Percentiles rank a stretch among this genome's conserved stretches.
These are phyloP conservation scores for Aspergillus hortae DNA, from an alignment of 2,329 filamentous ascomycete genomes.

Conservation along the genomic window DNA sequence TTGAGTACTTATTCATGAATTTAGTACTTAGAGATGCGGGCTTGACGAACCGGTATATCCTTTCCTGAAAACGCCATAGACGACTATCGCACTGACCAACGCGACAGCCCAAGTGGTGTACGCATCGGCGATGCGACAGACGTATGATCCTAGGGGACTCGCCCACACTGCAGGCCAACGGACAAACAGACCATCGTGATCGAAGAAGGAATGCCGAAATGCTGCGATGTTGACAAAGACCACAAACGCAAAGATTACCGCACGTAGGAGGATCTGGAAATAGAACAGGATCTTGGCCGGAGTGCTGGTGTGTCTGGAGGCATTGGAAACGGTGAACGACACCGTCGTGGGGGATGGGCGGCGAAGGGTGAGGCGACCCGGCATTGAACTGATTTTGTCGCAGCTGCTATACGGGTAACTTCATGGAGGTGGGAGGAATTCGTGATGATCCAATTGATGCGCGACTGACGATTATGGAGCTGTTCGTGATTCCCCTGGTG, in stretches of 20 bases:
- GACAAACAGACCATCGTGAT: conserved; percentile 21
- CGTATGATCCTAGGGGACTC: conserved; percentile 27
- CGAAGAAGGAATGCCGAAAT: conserved; percentile 26
- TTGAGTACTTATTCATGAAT: not conserved
- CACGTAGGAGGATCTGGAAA: conserved; percentile 44
- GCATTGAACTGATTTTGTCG: conserved; percentile 47
- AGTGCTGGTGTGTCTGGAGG: conserved; percentile 50
- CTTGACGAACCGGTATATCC: conserved; percentile 48
- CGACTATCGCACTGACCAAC: conserved; percentile 34
- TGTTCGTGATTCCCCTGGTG: too few species aligned
- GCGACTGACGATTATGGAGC: not conserved
- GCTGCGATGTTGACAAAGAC: conserved; percentile 35
- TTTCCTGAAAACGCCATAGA: conserved; percentile 46
- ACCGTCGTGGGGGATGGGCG: conserved; percentile 81
- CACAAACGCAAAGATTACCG: conserved; percentile 41
- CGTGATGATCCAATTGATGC: not conserved
- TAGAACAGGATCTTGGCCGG: conserved; percentile 44
- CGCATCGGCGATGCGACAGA: conserved; percentile 35
- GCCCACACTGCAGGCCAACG: conserved; percentile 33
- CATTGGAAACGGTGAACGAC: conserved; percentile 86
- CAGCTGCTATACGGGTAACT: not conserved
- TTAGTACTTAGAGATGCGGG: conserved; percentile 12
- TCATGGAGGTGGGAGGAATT: not conserved
- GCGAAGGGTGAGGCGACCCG: conserved; percentile 47
- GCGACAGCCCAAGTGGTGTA: conserved; percentile 43